Evolutionary conservation across 2,329 filamentous ascomycete species (phyloP).

Genomic region (Fusarium piperis): DNA sequence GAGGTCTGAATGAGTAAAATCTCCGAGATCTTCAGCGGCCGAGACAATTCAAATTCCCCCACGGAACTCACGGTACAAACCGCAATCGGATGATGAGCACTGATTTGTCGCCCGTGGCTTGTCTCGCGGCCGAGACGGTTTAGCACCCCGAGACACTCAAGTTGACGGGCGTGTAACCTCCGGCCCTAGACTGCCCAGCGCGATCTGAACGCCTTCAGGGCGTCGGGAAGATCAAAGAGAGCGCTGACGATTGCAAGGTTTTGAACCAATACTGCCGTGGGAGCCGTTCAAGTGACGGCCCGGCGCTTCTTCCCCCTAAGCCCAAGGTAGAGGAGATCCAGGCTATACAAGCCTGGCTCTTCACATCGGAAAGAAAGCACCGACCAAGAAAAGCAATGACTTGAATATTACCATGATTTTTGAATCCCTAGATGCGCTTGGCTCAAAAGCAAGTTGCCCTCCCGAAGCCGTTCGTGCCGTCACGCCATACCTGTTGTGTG

Average conservation of each 20-base stretch:
- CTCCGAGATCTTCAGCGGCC: not conserved
- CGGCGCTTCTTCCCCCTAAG: not conserved
- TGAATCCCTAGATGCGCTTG: constrained; percentile 12
- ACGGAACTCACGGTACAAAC: not conserved
- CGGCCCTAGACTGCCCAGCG: constrained; percentile 33
- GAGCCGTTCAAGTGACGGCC: constrained; percentile 20
- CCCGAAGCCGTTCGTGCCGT: constrained; percentile 6
- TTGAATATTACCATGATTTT: constrained; percentile 25
- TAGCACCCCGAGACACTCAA: constrained; percentile 21
- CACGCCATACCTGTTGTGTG: constrained; percentile 12
- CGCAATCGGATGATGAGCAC: constrained; percentile 61
- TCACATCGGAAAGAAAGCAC: not conserved
- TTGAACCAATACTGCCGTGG: not conserved
- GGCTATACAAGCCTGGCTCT: not conserved
- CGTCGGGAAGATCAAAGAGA: constrained; percentile 68
- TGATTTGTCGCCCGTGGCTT: constrained; percentile 44
- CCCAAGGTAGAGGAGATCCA: not conserved
- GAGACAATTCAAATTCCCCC: constrained; percentile 1
- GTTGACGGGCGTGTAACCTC: constrained; percentile 27
- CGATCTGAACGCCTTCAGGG: constrained; percentile 51
- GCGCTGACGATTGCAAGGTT: constrained; percentile 46
- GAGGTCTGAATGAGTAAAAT: constrained; percentile 3
- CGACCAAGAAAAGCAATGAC: constrained; percentile 17
- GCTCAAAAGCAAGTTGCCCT: constrained; percentile 13
- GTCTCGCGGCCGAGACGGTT: constrained; percentile 40